A percentile compares a stretch with the other conserved stretches of the same genome.
Conservation (phyloP, 768 basidiomycete genomes). For the Suillus variegatus region DNA sequence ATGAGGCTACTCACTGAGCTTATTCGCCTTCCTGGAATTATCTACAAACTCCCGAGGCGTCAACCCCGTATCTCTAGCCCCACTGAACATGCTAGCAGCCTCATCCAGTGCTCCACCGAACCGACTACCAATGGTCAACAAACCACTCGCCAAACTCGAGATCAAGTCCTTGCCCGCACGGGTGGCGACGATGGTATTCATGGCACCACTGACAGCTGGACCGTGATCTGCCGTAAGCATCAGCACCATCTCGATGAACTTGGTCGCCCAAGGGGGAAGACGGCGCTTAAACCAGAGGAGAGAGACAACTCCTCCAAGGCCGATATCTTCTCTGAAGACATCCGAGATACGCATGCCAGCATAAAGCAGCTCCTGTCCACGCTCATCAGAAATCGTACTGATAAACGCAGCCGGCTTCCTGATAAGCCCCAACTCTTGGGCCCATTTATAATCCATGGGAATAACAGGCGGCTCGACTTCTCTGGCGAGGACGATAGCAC, state of each 20-base stretch:
- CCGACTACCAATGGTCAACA: conserved; percentile 96
- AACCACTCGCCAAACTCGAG: conserved; percentile 96
- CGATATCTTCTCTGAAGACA: conserved; percentile 97
- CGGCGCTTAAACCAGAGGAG: conserved; percentile 98
- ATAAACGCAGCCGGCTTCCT: conserved; percentile 99
- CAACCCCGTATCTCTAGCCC: conserved; percentile 85
- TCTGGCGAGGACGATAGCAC: conserved; percentile 64
- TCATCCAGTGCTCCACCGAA: conserved; percentile 99
- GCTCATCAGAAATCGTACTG: conserved; percentile 99
- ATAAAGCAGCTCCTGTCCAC: conserved; percentile 97
- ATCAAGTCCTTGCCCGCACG: conserved; percentile 99
- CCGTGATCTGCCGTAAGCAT: conserved; percentile 99
- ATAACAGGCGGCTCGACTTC: conserved; percentile 94
- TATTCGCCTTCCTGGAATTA: conserved; percentile 88
- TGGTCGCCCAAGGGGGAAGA: conserved; percentile 90
- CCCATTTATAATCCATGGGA: conserved; percentile 99
- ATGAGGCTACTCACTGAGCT: conserved; percentile 65
- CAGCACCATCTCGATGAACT: conserved; percentile 99
- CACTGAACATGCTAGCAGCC: conserved; percentile 94
- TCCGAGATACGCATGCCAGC: conserved; percentile 99
- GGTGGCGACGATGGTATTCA: conserved; percentile 99
- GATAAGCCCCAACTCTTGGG: conserved; percentile 93
- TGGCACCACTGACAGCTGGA: conserved; percentile 96
- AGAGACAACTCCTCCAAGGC: conserved; percentile 94
- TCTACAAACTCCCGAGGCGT: conserved; percentile 99